Evolutionary conservation across 352 stramenopile species (phyloP), one percentile per base, ranked within the genome.

Genomic region (Phytophthora rubi): DNA sequence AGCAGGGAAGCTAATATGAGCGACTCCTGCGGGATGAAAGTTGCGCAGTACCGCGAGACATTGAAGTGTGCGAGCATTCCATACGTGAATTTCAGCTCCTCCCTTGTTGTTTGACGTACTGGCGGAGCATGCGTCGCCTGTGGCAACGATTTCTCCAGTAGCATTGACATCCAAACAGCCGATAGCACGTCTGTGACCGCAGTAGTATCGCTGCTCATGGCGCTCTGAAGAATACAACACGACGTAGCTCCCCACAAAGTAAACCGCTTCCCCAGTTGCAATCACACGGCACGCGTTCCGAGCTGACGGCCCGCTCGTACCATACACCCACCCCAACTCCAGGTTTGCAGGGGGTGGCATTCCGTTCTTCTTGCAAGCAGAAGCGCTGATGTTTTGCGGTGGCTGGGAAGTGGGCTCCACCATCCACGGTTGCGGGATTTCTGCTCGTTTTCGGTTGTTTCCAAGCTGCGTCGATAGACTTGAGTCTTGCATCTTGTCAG

Each of bases 291-390:
- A 81, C 0, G 81, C 72, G 55, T 91, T 88, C 15, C 88, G 76
- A 2, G 59, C 64, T 6, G 74, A 78, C 18, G 81, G 59, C 4
- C 79, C 82, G 5, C 78, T 73, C 21, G 85, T 89, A 9, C 88
- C 88, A 39, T 94, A 92, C 15, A 96, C 80, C 88, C 87, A 94
- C 54, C 93, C 84, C 4, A 95, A 59, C 9, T 81, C 68, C 23
- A 94, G 71, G 53, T 93, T 94, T 30, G 83, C 75, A 3, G 88
- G 67, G 2, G 86, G 84, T 13, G 83, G 85, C 53, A 65, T 90
- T 32, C 30, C 65, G 44, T 42, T 69, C 23, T 65, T 59, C 21
- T 63, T 72, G 28, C 58, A 62, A 15, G 9, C 6, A 2, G 39
- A 39, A 7, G n/a, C n/a, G 37, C 13, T 53, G 49, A 13, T 26